A percentile compares a stretch with the other conserved stretches of the same genome.
phyloP scores from a whole-genome alignment of 2,329 filamentous ascomycete species.

The Macrophomina phaseolina region DNA sequence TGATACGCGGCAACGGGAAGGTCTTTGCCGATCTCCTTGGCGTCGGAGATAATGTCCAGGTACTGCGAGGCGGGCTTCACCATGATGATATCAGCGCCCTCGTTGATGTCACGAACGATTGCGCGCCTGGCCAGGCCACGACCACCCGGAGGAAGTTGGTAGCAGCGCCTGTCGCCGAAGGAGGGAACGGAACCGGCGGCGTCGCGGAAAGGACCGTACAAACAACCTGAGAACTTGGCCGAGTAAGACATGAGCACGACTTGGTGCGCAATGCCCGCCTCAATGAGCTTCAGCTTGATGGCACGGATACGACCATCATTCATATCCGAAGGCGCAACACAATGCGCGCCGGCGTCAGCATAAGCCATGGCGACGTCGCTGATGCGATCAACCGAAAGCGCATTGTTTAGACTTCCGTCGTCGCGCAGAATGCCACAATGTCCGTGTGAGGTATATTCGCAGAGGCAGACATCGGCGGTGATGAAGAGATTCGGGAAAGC shows the following conservation, averaged over 20 bases:
- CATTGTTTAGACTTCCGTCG: constrained; percentile 91
- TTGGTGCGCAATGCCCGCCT: constrained; percentile 89
- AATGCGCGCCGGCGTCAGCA: constrained; percentile 93
- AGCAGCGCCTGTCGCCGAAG: constrained; percentile 95
- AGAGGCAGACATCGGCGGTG: constrained; percentile 90
- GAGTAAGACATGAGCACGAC: constrained; percentile 97
- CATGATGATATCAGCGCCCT: constrained; percentile 98
- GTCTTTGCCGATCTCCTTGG: constrained; percentile 90
- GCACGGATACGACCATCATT: constrained; percentile 96
- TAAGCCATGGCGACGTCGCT: constrained; percentile 98
- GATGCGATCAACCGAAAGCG: constrained; percentile 89
- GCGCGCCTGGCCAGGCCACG: constrained; percentile 90
- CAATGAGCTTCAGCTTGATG: constrained; percentile 97
- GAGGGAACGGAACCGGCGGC: constrained; percentile 89
- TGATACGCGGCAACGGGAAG: constrained; percentile 95
- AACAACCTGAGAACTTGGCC: constrained; percentile 94
- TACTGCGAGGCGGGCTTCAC: constrained; percentile 97
- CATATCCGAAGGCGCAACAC: constrained; percentile 97
- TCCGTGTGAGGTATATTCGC: constrained; percentile 97
- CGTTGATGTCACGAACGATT: constrained; percentile 85
- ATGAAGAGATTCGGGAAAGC: constrained; percentile 92
- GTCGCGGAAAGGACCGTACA: constrained; percentile 97
- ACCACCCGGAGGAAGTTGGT: constrained; percentile 92
- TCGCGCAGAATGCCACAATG: constrained; percentile 96
- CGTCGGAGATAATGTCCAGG: constrained; percentile 96